Conservation (phyloP, 208 protist genomes). For the Sergeia podlipaevii region DNA sequence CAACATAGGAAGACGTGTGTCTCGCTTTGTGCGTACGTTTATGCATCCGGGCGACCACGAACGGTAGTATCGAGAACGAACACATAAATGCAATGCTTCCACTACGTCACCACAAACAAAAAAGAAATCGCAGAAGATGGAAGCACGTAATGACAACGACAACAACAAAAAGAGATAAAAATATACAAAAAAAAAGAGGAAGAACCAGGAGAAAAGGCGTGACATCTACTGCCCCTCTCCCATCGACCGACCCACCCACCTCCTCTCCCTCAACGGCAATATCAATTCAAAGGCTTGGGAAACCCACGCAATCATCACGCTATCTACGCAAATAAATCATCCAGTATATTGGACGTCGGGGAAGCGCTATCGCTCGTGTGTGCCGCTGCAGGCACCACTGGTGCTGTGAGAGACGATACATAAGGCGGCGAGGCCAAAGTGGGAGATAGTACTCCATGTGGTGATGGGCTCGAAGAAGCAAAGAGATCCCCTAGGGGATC, state of each 20-base stretch:
- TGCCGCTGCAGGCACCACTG: background rate
- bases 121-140: too few species aligned
- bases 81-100: too few species aligned
- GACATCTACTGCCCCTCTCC: too few species aligned
- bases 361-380: background rate
- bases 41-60: too few species aligned
- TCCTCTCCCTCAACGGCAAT: too few species aligned
- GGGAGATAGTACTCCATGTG: background rate
- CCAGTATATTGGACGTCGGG: slow-evolving; percentile 13
- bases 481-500: slow-evolving; percentile 54
- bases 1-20: too few species aligned
- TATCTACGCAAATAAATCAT: slow-evolving; percentile 47
- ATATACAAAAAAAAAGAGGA: background rate
- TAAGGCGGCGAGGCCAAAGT: background rate
- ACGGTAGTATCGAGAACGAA: too few species aligned
- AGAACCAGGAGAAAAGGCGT: background rate
- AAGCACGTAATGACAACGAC: background rate
- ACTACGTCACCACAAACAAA: too few species aligned
- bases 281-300: too few species aligned
- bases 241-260: too few species aligned
- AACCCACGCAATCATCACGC: background rate
- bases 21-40: too few species aligned
- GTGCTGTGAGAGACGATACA: background rate
- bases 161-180: slow-evolving; percentile 14
- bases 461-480: slow-evolving; percentile 5